Base-by-base conservation (phyloP, 2,329 filamentous ascomycete genomes). In the Neopestalotiopsis sp. region DNA sequence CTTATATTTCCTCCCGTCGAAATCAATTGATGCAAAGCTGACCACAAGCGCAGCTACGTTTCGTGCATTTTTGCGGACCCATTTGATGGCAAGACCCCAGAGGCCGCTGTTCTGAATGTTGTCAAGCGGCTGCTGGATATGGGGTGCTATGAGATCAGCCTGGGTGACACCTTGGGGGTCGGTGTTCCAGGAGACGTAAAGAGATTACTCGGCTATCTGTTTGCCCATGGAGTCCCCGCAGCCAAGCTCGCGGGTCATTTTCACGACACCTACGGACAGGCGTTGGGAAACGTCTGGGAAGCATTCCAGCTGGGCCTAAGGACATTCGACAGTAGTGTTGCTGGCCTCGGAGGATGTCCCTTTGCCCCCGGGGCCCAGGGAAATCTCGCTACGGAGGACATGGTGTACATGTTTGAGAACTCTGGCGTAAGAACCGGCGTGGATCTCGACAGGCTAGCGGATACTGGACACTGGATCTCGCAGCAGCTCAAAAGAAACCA, bases 251-350 rank as follows among this genome's bases (percentile, higher is more conserved):
- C 64, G 10, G 64, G 64, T 13, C 94, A 97, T 80, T 95, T 97
- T 75, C 94, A 97, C 79, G 93, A 97, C 76, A 97, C 94, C 1
- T 95, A 94, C 77, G 94, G 93, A 1, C 92, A 94, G 82, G 94
- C 93, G 1, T 83, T 95, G n/a, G 91, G 94, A 7, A 97, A 97
- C 77, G 91, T 91, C 4, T 90, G 93, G 12, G 90, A 95, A 0
- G 90, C 91, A 49, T 86, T 96, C 38, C 91, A 94, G 76, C 89
- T 92, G 73, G 94, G 94, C 0, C 88, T 97, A 56, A 83, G 92
- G 40, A 92, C 89, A 0, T 96, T 97, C 77, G 94, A 97, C 76
- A 89, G 88, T 72, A 93, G 92, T 66, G 92, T 97, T 1, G 92
- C 89, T 2, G 94, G 94, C 0, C 84, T 97, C 0, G 94, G 94